Percentiles rank a stretch among this genome's conserved stretches.
These are phyloP conservation scores for Boletus edulis DNA, from an alignment of 768 basidiomycete genomes.

Conservation along the genomic window DNA sequence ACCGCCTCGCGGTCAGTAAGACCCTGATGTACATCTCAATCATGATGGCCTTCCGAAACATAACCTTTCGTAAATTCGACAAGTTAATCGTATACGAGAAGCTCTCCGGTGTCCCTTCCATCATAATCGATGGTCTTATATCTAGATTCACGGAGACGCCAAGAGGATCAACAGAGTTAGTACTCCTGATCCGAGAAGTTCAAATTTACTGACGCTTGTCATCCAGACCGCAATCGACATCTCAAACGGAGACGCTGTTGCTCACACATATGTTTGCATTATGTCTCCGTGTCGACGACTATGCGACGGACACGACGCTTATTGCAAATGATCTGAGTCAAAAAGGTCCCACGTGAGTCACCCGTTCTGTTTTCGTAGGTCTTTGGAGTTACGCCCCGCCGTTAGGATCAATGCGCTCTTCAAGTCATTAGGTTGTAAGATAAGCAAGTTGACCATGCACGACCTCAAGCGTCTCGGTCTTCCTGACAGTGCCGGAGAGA, in stretches of 20 bases:
- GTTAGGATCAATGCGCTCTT: slow-evolving; percentile 64
- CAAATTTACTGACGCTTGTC: neutral
- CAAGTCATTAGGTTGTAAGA: slow-evolving; percentile 77
- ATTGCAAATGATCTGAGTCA: slow-evolving; percentile 77
- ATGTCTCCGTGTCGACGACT: slow-evolving; percentile 77
- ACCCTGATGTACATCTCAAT: slow-evolving; percentile 76
- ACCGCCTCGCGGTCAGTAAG: slow-evolving; percentile 45
- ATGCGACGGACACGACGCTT: slow-evolving; percentile 61
- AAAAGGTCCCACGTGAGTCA: slow-evolving; percentile 58
- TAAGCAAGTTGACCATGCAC: slow-evolving; percentile 51
- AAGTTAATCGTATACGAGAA: slow-evolving; percentile 55
- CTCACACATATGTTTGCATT: slow-evolving; percentile 79
- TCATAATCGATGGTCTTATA: slow-evolving; percentile 72
- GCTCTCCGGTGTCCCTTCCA: slow-evolving; percentile 54
- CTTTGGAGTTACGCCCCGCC: neutral
- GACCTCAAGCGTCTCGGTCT: slow-evolving; percentile 73
- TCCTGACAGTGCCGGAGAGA: slow-evolving; percentile 56
- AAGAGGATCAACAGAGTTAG: slow-evolving; percentile 62
- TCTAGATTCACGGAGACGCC: slow-evolving; percentile 78
- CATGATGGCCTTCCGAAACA: slow-evolving; percentile 70
- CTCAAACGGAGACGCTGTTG: slow-evolving; percentile 67
- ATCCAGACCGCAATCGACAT: slow-evolving; percentile 52
- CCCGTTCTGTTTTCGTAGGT: neutral
- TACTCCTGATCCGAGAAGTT: slow-evolving; percentile 21
- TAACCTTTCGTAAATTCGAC: slow-evolving; percentile 39